These are phyloP conservation scores for Pneumocystis oryctolagi DNA, from an alignment of 1,139 yeast genomes.

Conservation along the genomic window DNA sequence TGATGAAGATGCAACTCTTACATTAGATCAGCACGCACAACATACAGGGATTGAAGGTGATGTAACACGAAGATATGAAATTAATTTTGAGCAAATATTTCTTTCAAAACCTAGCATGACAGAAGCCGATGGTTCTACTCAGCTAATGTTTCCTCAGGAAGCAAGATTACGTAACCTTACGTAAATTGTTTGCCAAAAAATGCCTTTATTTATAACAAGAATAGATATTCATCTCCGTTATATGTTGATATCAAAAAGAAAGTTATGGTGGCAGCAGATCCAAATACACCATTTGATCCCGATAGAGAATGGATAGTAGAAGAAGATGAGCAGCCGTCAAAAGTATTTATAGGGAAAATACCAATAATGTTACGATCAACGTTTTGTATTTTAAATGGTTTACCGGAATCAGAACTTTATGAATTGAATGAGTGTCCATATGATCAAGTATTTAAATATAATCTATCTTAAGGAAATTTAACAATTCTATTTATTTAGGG, in stretches of 20 bases:
- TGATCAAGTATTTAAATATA: conserved; percentile 31
- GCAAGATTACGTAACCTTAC: conserved; percentile 92
- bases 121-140: conserved; percentile 99
- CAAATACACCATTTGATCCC: conserved; percentile 29
- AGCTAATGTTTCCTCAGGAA: conserved; percentile 95
- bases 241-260: conserved; percentile 92
- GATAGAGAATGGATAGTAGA: conserved; percentile 58
- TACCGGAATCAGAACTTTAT: conserved; percentile 87
- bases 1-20: conserved; percentile 86
- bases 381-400: conserved; percentile 83
- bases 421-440: conserved; percentile 96
- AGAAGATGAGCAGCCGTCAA: conserved; percentile 42
- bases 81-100: conserved; percentile 90
- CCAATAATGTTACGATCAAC: conserved; percentile 96
- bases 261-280: conserved; percentile 71
- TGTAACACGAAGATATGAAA: conserved; percentile 81
- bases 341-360: conserved; percentile 87
- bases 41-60: conserved; percentile 84
- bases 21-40: conserved; percentile 95
- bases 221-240: conserved; percentile 68
- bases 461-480: neutral
- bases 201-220: neutral
- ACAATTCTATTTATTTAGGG: conserved; percentile 42
- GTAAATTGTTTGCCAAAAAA: neutral
- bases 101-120: conserved; percentile 96